phyloP scores from a whole-genome alignment of 495 filamentous ascomycete genomes.

The Diplogelasinospora grovesii region DNA sequence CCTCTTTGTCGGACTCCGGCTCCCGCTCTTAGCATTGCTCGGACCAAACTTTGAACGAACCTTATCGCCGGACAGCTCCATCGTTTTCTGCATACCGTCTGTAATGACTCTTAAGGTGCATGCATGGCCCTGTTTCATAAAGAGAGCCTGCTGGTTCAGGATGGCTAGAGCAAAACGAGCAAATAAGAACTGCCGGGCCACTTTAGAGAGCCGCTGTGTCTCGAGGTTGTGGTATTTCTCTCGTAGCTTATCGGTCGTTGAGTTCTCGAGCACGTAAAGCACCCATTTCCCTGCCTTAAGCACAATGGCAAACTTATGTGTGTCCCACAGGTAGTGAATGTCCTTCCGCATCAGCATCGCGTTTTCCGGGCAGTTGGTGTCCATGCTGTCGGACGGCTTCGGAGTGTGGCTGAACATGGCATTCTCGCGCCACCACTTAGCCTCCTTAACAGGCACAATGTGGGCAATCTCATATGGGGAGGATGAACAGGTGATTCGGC shows the following conservation, averaged over 20 bases:
- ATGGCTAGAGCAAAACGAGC: slow-evolving; percentile 1
- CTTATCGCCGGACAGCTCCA: too few species aligned
- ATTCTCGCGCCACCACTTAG: not conserved
- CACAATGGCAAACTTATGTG: slow-evolving; percentile 1
- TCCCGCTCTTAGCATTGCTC: too few species aligned
- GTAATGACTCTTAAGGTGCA: too few species aligned
- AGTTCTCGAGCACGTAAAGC: not conserved
- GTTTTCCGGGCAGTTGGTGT: slow-evolving; percentile 3
- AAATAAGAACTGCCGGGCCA: not conserved
- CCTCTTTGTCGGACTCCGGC: too few species aligned
- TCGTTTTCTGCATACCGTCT: too few species aligned
- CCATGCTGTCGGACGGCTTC: not conserved
- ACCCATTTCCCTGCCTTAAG: not conserved
- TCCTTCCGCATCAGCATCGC: not conserved
- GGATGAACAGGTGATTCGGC: not conserved
- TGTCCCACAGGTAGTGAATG: slow-evolving; percentile 2
- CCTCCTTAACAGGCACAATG: not conserved
- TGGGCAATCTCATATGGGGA: not conserved
- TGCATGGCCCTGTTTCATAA: too few species aligned
- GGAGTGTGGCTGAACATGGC: not conserved
- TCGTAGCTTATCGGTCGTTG: not conserved
- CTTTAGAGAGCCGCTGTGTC: not conserved
- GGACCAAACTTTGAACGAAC: too few species aligned
- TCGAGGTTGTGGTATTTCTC: slow-evolving; percentile 1
- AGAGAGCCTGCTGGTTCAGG: not conserved